Evolutionary conservation across 75 land plant genomes (phyloP).

Genomic region (Pinus tabuliformis): DNA sequence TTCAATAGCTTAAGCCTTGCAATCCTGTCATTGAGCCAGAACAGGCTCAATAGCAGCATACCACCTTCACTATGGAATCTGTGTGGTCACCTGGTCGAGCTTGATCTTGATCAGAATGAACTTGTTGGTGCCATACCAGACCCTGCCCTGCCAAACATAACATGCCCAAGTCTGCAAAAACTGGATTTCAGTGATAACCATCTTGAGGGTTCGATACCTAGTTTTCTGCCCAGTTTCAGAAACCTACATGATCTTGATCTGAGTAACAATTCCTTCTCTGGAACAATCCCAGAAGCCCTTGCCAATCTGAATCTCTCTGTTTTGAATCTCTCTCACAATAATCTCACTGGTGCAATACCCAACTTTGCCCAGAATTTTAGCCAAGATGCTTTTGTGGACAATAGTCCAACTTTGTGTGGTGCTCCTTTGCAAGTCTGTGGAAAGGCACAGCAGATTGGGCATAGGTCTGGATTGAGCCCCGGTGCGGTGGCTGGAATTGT

Average conservation of each 20-base stretch:
- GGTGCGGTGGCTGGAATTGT: constrained; percentile 74
- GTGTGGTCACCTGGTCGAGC: constrained; percentile 53
- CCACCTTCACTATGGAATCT: constrained; percentile 79
- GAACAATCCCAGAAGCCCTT: constrained; percentile 57
- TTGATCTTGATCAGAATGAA: constrained; percentile 45
- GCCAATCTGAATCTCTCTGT: constrained; percentile 32
- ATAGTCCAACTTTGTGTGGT: constrained; percentile 57
- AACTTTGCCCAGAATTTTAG: constrained; percentile 24
- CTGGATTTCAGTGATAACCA: constrained; percentile 56
- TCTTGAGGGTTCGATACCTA: constrained; percentile 63
- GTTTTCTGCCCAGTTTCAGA: constrained; percentile 36
- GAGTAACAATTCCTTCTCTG: constrained; percentile 49
- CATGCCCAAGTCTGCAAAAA: constrained; percentile 31
- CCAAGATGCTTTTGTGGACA: constrained; percentile 46
- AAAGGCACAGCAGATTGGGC: not conserved
- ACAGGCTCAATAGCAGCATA: constrained; percentile 50
- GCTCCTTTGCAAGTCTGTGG: constrained; percentile 34
- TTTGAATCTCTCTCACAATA: constrained; percentile 76
- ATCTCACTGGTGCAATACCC: constrained; percentile 76
- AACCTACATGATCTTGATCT: constrained; percentile 53
- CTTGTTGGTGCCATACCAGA: constrained; percentile 56
- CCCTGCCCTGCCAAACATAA: constrained; percentile 43
- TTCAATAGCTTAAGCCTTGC: constrained; percentile 53
- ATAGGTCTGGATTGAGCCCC: constrained; percentile 31
- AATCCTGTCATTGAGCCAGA: constrained; percentile 42